A percentile compares a stretch with the other conserved stretches of the same genome.
phyloP scores from a whole-genome alignment of 176 grass and related monocot genomes.

The Saccharum officinarum region DNA sequence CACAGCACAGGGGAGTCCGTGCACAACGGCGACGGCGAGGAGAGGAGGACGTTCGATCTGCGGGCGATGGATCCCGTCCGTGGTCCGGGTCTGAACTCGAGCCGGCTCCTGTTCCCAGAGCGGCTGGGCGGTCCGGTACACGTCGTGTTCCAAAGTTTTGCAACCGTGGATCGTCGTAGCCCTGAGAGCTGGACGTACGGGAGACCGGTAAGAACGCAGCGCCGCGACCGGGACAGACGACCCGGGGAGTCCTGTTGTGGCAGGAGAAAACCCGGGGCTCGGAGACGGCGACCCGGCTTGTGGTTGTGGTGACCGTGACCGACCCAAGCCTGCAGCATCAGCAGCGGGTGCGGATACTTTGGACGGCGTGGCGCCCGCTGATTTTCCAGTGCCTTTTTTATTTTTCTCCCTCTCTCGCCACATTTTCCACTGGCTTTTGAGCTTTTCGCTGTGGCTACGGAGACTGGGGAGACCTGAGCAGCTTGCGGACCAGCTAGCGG shows the following conservation, averaged over 20 bases:
- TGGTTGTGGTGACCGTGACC: background rate
- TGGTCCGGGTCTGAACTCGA: too few species aligned
- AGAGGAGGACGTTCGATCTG: too few species aligned
- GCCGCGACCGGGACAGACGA: background rate
- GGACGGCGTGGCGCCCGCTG: background rate
- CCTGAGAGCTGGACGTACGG: background rate
- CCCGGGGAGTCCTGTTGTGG: background rate
- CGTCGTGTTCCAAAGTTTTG: background rate
- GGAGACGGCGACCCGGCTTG: background rate
- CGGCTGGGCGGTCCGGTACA: background rate
- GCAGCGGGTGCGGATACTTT: background rate
- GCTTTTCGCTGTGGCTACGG: background rate
- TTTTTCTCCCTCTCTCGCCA: too few species aligned
- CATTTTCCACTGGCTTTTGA: background rate
- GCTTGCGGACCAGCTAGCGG: background rate
- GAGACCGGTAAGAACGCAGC: slow-evolving; percentile 20
- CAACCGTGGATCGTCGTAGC: background rate
- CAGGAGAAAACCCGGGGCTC: background rate
- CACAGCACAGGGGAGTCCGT: too few species aligned
- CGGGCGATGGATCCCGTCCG: background rate
- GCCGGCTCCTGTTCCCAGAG: background rate
- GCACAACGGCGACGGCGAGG: too few species aligned
- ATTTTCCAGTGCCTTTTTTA: background rate
- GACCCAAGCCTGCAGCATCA: background rate
- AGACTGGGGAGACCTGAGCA: background rate